Conservation (phyloP, 805 yeast species). For the Ogataea nitratoaversa region DNA sequence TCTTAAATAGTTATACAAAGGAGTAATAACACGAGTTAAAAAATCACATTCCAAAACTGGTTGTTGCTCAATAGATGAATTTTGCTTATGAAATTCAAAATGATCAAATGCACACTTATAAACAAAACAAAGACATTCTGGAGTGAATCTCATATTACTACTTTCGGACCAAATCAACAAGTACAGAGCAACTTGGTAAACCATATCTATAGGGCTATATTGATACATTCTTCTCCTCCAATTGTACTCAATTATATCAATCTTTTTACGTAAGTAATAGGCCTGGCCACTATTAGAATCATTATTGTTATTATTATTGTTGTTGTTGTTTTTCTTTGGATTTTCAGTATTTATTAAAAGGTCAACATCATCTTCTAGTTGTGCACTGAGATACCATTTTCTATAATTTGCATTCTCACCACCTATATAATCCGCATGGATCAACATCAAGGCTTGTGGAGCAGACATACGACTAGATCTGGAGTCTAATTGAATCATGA, state of each 20-base stretch:
- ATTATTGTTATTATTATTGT: conserved; percentile 23
- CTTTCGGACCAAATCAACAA: conserved; percentile 76
- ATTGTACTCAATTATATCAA: conserved; percentile 76
- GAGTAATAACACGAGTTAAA: conserved; percentile 40
- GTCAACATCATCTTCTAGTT: conserved; percentile 69
- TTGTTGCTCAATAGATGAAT: conserved; percentile 7
- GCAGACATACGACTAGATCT: conserved; percentile 79
- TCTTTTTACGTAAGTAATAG: conserved; percentile 26
- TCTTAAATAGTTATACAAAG: conserved; percentile 54
- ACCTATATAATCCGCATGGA: conserved; percentile 91
- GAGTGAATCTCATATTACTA: conserved; percentile 53
- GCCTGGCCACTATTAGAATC: conserved; percentile 13
- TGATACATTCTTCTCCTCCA: conserved; percentile 68
- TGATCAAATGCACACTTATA: conserved; percentile 54
- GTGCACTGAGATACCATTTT: conserved; percentile 91
- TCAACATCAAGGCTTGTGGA: conserved; percentile 59
- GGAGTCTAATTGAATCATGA: conserved; percentile 80
- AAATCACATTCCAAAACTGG: conserved; percentile 25
- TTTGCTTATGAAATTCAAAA: conserved; percentile 33
- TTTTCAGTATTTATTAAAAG: conserved; percentile 56
- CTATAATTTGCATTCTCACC: conserved; percentile 83
- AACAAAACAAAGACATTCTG: conserved; percentile 50
- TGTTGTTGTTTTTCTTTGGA: conserved; percentile 57
- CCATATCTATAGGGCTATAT: conserved; percentile 51
- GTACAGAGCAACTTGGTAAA: conserved; percentile 61